These are phyloP conservation scores for Diaporthe citri DNA, from an alignment of 2,329 filamentous ascomycete genomes.

Conservation along the genomic window DNA sequence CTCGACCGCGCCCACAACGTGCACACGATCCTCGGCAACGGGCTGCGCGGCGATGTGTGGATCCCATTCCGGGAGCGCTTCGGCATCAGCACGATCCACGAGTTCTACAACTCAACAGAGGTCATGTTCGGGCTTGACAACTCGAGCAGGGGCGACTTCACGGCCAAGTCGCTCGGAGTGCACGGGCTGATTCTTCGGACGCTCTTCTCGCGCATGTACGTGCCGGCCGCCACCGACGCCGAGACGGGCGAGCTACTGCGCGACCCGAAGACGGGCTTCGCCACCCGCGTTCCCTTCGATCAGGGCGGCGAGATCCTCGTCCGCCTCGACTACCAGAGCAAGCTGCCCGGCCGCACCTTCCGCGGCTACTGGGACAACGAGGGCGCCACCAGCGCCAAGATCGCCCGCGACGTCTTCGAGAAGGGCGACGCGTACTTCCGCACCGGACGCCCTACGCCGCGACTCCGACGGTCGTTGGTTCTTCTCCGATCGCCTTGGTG, in stretches of 20 bases:
- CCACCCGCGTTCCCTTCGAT: constrained; percentile 71
- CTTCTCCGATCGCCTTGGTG: constrained; percentile 77
- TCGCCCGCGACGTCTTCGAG: constrained; percentile 72
- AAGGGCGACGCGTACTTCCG: constrained; percentile 78
- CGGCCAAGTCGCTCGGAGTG: constrained; percentile 75
- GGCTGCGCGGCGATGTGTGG: constrained; percentile 78
- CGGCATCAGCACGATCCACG: constrained; percentile 71
- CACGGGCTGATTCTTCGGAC: constrained; percentile 73
- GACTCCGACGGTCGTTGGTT: constrained; percentile 75
- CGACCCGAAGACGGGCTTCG: constrained; percentile 77
- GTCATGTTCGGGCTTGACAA: constrained; percentile 75
- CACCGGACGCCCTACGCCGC: constrained; percentile 73
- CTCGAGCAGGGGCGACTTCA: constrained; percentile 71
- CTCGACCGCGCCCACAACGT: constrained; percentile 71
- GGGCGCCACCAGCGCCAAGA: constrained; percentile 76
- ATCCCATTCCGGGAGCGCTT: constrained; percentile 73
- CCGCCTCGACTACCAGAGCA: constrained; percentile 56
- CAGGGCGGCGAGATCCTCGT: constrained; percentile 83
- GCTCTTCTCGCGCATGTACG: constrained; percentile 64
- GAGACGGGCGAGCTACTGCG: constrained; percentile 76
- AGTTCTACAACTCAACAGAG: constrained; percentile 86
- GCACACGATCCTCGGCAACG: constrained; percentile 74
- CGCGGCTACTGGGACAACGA: constrained; percentile 78
- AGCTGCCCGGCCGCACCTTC: constrained; percentile 65
- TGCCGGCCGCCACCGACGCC: constrained; percentile 78